Percentiles rank a stretch among this genome's conserved stretches.
These are phyloP conservation scores for Rhodotorula sp. DNA, from an alignment of 1,284 basidiomycete species.

Conservation along the genomic window DNA sequence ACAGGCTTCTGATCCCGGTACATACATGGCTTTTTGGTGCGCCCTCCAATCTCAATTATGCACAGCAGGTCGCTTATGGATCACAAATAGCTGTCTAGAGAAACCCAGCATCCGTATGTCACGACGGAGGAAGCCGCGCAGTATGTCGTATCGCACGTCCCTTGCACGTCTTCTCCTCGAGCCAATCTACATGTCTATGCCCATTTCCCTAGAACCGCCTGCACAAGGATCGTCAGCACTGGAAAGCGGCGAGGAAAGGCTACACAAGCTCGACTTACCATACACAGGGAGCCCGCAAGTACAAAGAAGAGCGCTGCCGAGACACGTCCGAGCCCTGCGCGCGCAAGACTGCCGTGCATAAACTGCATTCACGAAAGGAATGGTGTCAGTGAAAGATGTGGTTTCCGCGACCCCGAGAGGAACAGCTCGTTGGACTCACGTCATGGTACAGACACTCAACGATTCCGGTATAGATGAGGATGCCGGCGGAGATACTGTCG, in stretches of 20 bases:
- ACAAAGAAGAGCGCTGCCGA: constrained; percentile 20
- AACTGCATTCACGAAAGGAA: constrained; percentile 10
- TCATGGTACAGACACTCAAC: constrained; percentile 44
- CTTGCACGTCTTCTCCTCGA: too few species aligned
- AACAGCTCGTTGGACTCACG: background rate
- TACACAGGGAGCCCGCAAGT: constrained; percentile 29
- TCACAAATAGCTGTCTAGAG: too few species aligned
- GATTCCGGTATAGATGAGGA: constrained; percentile 47
- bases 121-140: too few species aligned
- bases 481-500: constrained; percentile 47
- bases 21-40: too few species aligned
- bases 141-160: too few species aligned
- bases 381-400: background rate
- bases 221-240: constrained; percentile 40
- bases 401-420: background rate
- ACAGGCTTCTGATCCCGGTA: too few species aligned
- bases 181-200: constrained; percentile 35
- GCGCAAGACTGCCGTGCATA: constrained; percentile 34
- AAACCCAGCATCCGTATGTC: too few species aligned
- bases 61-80: too few species aligned
- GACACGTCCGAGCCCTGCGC: constrained; percentile 4
- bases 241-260: constrained; percentile 43
- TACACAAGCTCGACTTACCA: constrained; percentile 30
- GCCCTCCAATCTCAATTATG: too few species aligned
- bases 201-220: constrained; percentile 51